Base-by-base conservation (phyloP, 345 rosid genomes). In the Citrus glauca region DNA sequence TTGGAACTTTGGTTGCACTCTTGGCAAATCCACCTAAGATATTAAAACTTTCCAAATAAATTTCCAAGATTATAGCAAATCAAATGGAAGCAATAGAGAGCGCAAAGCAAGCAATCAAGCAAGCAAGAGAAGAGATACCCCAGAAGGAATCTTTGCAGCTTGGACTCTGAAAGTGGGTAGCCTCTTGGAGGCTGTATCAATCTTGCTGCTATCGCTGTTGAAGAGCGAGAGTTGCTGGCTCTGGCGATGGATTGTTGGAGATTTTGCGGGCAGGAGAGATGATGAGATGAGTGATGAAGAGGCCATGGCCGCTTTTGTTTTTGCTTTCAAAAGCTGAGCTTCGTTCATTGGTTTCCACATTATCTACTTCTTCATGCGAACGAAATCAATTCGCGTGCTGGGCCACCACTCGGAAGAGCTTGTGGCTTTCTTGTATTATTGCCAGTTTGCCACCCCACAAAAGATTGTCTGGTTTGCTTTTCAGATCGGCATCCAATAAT, bases 141-240 rank as follows among this genome's bases (percentile, higher is more conserved):
- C 93, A 42, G 88, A 50, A 65, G 96, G 94, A 77, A 86, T 88
- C 86, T 86, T 91, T 19, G 91, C 92, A 57, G 93, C 94, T 71
- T 38, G 86, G 79, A 92, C 80, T 76, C 35, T 75, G 75, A 89
- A 80, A 69, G 85, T 76, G 40, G 64, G 28, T 35, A 61, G 62
- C 69, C 69, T 84, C 77, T 73, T 83, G 75, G 82, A 69, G 80
- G 9, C 72, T 66, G 19, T 82, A 32, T 40, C 28, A 59, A 63
- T 19, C 27, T 45, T 45, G 50, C 28, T 75, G 22, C 32, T 33
- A 22, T 66, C 42, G 22, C 53, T 62, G 35, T 45, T 81, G 81
- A 78, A 57, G 71, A 45, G 60, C 64, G 40, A 42, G 69, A 67
- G 61, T n/a, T 73, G 81, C 10, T 35, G 80, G n/a, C 56, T 75